A percentile compares a stretch with the other conserved stretches of the same genome.
phyloP scores from a whole-genome alignment of 106 monocot genomes.

The Apostasia shenzhenica region DNA sequence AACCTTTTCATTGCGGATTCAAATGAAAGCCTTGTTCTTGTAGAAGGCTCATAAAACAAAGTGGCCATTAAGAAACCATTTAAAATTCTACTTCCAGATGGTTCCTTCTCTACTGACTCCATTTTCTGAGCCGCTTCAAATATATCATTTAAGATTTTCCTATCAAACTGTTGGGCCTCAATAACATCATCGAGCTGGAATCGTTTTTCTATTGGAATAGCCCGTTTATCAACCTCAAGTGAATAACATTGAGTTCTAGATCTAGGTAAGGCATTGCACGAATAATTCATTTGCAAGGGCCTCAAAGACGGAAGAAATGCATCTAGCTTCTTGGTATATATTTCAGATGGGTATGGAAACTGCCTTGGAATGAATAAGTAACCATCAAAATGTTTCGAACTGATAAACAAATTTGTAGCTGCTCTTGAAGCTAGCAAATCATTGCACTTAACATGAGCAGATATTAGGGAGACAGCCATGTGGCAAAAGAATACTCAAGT shows the following conservation, averaged over 20 bases:
- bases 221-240: constrained; percentile 7
- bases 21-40: constrained; percentile 93
- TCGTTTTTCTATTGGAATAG: constrained; percentile 11
- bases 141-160: constrained; percentile 49
- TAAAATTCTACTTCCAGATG: constrained; percentile 41
- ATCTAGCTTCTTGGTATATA: background rate
- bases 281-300: background rate
- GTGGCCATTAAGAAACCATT: constrained; percentile 92
- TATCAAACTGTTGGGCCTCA: constrained; percentile 95
- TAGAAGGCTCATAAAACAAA: constrained; percentile 97
- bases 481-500: too few species aligned
- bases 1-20: constrained; percentile 96
- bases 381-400: background rate
- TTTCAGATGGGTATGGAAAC: background rate
- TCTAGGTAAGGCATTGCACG: background rate
- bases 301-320: background rate
- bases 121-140: constrained; percentile 84
- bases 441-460: background rate
- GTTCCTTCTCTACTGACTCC: constrained; percentile 77
- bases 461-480: background rate
- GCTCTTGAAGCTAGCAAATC: constrained; percentile 2
- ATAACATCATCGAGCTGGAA: constrained; percentile 87
- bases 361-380: background rate
- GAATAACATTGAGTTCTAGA: constrained; percentile 6
- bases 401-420: background rate